These are phyloP conservation scores for Micractinium sp. DNA, from an alignment of 139 green algal genomes.

Conservation along the genomic window DNA sequence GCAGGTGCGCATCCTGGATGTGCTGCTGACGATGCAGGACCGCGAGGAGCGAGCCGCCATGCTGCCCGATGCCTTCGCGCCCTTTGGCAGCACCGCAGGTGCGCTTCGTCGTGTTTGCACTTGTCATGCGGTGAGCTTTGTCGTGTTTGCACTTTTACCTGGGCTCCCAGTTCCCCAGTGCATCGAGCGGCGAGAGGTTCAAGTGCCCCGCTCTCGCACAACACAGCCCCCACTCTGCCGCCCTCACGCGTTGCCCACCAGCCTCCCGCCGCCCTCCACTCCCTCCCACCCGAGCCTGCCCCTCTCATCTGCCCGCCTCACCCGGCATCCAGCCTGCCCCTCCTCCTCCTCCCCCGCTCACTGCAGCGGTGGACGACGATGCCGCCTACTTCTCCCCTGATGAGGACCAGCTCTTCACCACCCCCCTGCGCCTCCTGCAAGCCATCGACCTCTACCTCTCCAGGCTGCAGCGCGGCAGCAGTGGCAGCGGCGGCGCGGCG, in stretches of 20 bases:
- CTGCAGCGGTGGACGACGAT: constrained; percentile 21
- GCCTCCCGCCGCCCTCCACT: too few relatives aligned
- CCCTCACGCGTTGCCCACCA: too few relatives aligned
- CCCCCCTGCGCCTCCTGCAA: constrained; percentile 48
- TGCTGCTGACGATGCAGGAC: constrained; percentile 45
- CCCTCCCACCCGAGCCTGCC: too few relatives aligned
- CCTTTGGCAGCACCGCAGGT: constrained; percentile 1
- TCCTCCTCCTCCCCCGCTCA: neutral
- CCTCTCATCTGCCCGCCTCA: too few relatives aligned
- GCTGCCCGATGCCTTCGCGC: constrained; percentile 55
- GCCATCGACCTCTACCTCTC: constrained; percentile 38
- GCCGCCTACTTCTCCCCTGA: constrained; percentile 10
- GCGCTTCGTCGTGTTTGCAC: neutral
- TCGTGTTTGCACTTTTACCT: too few relatives aligned
- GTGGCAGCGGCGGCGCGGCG: neutral
- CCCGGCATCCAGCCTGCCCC: too few relatives aligned
- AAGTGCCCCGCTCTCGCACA: neutral
- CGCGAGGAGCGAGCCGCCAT: constrained; percentile 36
- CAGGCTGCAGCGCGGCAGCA: neutral
- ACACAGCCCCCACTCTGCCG: neutral
- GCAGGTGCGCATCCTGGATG: constrained; percentile 52
- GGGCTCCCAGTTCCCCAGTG: too few relatives aligned
- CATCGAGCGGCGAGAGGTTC: too few relatives aligned
- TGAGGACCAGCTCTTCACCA: constrained; percentile 48
- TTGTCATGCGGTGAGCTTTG: neutral